Evolutionary conservation across 352 stramenopile species (phyloP).

Genomic region (Globisporangium heterothallicum): DNA sequence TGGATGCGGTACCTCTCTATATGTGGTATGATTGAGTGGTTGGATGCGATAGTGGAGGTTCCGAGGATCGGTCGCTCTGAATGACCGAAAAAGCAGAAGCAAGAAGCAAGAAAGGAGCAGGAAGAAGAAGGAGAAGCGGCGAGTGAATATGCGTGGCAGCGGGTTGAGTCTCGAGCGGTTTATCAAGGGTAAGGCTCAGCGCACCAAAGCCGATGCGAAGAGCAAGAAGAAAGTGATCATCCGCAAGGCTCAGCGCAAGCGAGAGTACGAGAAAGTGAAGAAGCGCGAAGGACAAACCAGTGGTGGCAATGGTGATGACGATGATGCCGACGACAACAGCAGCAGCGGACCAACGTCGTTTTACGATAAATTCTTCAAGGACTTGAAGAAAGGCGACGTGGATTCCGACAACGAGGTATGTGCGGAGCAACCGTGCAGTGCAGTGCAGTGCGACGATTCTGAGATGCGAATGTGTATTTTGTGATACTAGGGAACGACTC

Average conservation of each 20-base stretch:
- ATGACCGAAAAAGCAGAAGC: no score
- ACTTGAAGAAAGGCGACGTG: constrained; percentile 38
- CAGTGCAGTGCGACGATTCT: background rate
- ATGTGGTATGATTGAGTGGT: constrained; percentile 6
- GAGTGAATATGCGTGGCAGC: constrained; percentile 51
- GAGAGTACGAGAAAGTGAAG: constrained; percentile 83
- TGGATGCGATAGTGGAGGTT: background rate
- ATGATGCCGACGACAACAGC: constrained; percentile 5
- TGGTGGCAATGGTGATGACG: constrained; percentile 9
- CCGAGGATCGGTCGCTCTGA: no score
- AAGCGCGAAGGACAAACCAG: constrained; percentile 27
- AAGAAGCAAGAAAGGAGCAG: background rate
- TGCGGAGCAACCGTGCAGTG: background rate
- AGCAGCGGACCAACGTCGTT: constrained; percentile 39
- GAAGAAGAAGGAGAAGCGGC: background rate
- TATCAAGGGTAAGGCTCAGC: constrained; percentile 79
- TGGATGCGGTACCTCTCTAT: background rate
- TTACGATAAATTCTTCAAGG: constrained; percentile 76
- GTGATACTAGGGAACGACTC: background rate
- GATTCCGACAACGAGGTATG: constrained; percentile 19
- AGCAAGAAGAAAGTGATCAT: constrained; percentile 82
- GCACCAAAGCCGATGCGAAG: constrained; percentile 73
- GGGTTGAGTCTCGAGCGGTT: constrained; percentile 84
- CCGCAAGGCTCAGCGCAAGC: constrained; percentile 70
- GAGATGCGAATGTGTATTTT: background rate